Base-by-base conservation (phyloP, 2,329 filamentous ascomycete species). In the Alternaria consortialis region DNA sequence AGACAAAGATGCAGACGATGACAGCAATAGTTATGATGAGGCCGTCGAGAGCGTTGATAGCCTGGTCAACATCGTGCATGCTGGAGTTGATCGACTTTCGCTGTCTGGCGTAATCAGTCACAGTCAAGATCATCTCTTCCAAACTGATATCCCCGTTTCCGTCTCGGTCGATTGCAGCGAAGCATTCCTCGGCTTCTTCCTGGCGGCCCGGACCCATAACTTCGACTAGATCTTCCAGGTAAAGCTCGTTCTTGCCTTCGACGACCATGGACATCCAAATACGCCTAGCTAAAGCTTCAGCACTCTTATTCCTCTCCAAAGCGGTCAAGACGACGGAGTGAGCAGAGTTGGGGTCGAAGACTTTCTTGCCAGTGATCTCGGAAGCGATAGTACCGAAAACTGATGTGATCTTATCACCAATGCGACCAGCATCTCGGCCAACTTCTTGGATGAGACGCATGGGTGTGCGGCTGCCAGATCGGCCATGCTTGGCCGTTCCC, bases 181-280 rank as follows among this genome's bases (percentile, higher is more conserved):
- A 98, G 56, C 90, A 91, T 77, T 97, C 93, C 60, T 95, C 91
- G 2, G 95, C 95, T 64, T 97, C 92, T 0, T 87, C 83, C 64
- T 88, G 87, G 71, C 91, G 89, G 6, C 87, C 86, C 0, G 86
- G 82, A 2, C 94, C 94, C 60, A 99, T 89, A 9, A 98, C 94
- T 76, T 98, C 94, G 31, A 89, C 77, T 37, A 99, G 86, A 75
- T 99, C 95, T 5, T 97, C 93, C 8, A 86, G 80, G 68, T 87
- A 92, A 8, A 99, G 84, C 0, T 90, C 84, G 40, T 97, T 92
- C 60, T 89, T 89, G 70, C 93, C 93, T 79, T 98, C 94, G 4
- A 95, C 88, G 1, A 97, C 95, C 75, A 97, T 97, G 1, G 94
- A 97, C 92, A 97, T 97, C 95, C 95, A 98, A 64, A 98, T 90